Percentiles rank a stretch among this genome's conserved stretches.
phyloP scores from a whole-genome alignment of 2,329 filamentous ascomycete genomes.

The Penicillium sp. region DNA sequence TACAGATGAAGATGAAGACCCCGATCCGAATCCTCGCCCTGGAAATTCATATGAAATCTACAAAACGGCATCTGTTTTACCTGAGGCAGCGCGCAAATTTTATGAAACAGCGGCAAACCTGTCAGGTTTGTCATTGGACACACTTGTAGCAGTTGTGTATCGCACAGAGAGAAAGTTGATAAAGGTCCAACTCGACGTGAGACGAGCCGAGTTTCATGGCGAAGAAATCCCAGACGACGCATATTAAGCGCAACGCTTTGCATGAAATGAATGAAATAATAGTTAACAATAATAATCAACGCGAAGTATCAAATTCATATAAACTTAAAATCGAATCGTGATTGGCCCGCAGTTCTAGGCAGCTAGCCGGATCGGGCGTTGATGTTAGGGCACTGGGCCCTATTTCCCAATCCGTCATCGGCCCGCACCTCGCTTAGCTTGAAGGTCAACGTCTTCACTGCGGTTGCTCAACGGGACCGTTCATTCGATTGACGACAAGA shows the following conservation, averaged over 20 bases:
- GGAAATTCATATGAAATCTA: slow-evolving; percentile 51
- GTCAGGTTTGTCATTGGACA: slow-evolving; percentile 48
- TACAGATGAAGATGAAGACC: slow-evolving; percentile 14
- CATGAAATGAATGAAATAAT: background rate
- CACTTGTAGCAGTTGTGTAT: slow-evolving; percentile 49
- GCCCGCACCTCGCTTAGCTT: slow-evolving; percentile 39
- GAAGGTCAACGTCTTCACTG: slow-evolving; percentile 10
- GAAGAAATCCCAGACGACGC: slow-evolving; percentile 2
- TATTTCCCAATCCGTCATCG: slow-evolving; percentile 16
- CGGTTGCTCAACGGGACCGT: slow-evolving; percentile 17
- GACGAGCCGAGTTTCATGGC: slow-evolving; percentile 28
- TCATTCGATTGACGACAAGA: slow-evolving; percentile 33
- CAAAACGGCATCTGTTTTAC: slow-evolving; percentile 45
- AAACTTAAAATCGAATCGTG: background rate
- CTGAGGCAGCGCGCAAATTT: slow-evolving; percentile 44
- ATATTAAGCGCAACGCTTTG: background rate
- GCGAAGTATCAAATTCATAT: background rate
- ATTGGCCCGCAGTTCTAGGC: background rate
- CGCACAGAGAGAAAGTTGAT: slow-evolving; percentile 47
- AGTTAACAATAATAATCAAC: background rate
- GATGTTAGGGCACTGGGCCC: slow-evolving; percentile 41
- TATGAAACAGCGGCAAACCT: slow-evolving; percentile 50
- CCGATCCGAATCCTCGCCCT: slow-evolving; percentile 34
- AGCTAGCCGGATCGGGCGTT: background rate
- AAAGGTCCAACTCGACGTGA: slow-evolving; percentile 33